A percentile compares a stretch with the other conserved stretches of the same genome.
Evolutionary conservation across 495 filamentous ascomycete genomes (phyloP).

Genomic region (Penicillium dipodomyicola): DNA sequence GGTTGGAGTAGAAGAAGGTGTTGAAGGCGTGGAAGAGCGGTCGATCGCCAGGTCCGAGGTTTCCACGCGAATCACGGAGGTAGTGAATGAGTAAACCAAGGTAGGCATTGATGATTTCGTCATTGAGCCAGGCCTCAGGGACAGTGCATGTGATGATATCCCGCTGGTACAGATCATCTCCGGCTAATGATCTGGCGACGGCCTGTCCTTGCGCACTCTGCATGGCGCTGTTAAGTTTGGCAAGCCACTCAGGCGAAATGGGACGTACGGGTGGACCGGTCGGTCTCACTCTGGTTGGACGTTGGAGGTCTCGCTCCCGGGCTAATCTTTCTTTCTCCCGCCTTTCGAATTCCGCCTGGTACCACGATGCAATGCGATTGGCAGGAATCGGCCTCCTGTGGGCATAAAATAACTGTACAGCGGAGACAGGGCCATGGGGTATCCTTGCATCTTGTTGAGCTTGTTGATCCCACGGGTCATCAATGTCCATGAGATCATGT

Average conservation of each 20-base stretch:
- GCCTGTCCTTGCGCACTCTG: conserved; percentile 17
- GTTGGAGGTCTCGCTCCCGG: conserved; percentile 15
- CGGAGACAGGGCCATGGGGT: conserved; percentile 38
- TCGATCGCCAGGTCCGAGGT: conserved; percentile 41
- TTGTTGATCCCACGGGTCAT: conserved; percentile 29
- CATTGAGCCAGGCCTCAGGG: conserved; percentile 69
- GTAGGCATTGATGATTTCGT: conserved; percentile 74
- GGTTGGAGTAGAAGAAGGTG: conserved; percentile 66
- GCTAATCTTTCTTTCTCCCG: conserved; percentile 17
- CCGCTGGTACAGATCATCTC: conserved; percentile 53
- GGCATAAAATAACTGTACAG: conserved; percentile 35
- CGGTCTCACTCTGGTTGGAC: conserved; percentile 23
- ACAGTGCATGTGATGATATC: conserved; percentile 62
- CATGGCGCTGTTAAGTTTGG: conserved; percentile 36
- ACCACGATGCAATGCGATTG: conserved; percentile 36
- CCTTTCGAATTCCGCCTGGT: conserved; percentile 30
- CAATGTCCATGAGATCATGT: conserved; percentile 17
- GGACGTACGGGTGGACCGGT: conserved; percentile 41
- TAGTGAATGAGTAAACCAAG: conserved; percentile 59
- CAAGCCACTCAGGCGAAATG: conserved; percentile 47
- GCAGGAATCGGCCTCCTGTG: conserved; percentile 26
- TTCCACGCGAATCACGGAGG: conserved; percentile 51
- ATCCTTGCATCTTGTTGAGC: conserved; percentile 15
- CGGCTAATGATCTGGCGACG: conserved; percentile 50
- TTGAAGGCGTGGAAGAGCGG: conserved; percentile 71